Percentiles rank a stretch among this genome's conserved stretches.
Conservation (phyloP, 495 filamentous ascomycete genomes). For the Penicillium samsonianum region DNA sequence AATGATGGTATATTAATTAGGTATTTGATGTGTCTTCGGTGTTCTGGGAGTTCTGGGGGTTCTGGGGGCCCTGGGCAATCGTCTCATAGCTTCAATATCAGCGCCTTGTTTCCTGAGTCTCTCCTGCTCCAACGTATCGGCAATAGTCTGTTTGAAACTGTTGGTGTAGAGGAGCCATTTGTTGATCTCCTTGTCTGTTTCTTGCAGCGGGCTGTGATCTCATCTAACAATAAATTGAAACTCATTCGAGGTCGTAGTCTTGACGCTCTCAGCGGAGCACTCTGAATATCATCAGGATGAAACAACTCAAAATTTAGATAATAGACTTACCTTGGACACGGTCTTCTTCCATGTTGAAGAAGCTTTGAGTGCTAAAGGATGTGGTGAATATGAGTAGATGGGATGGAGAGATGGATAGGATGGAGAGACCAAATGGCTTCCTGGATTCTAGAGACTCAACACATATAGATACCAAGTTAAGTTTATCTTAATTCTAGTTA, state of each 20-base stretch:
- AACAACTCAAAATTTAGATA: background rate
- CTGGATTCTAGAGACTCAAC: too few relatives aligned
- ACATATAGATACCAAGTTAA: background rate
- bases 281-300: background rate
- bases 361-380: background rate
- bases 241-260: background rate
- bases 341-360: background rate
- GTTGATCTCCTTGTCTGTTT: slow-evolving; percentile 3
- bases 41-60: background rate
- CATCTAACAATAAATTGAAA: background rate
- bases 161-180: slow-evolving; percentile 4
- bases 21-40: background rate
- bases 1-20: background rate
- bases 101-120: background rate
- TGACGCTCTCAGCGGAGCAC: background rate
- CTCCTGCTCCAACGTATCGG: background rate
- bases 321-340: background rate
- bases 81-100: background rate
- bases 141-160: background rate
- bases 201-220: slow-evolving; percentile 1
- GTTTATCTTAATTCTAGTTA: background rate
- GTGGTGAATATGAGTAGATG: background rate
- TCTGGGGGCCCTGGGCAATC: background rate
- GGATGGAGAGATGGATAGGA: background rate
- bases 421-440: background rate